Base-by-base conservation (phyloP, 164 flowering plant genomes). In the Dillenia suffruticosa region DNA sequence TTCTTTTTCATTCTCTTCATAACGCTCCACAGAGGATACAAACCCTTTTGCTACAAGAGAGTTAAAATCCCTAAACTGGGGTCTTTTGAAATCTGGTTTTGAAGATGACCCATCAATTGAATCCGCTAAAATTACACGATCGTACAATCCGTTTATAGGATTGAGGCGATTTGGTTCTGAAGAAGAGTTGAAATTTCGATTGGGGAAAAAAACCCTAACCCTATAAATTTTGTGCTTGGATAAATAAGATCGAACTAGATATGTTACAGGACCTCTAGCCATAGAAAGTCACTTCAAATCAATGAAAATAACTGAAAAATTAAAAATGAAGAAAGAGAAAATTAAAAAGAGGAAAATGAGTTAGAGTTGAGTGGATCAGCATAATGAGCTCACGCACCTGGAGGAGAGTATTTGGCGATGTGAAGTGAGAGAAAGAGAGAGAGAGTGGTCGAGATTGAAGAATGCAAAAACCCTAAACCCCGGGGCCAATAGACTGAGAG, bases 221-320 rank as follows among this genome's bases (percentile, higher is more conserved):
- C 57, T 72, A 58, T 51, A 58, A 53, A 54, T 13, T n/a, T 55
- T 54, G 40, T 56, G 58, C 49, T 58, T 75, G 5, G 76, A 74
- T n/a, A 72, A 61, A 74, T 51, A 77, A 17, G 64, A 50, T 58
- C 76, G 72, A 64, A 78, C 54, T 10, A 88, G 61, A 64, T 74
- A 58, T 19, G 70, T 51, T 47, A 70, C 70, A 16, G 76, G 61
- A 44, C 79, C 77, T 82, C 79, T 76, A 15, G 76, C 87, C 90
- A 88, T 85, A 63, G 54, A 51, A 46, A 44, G 11, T 47, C 69
- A 24, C 9, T 12, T 47, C 26, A 59, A 46, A 12, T 10, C 22
- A 19, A 19, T 1, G 22, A 19, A 19, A 19, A 19, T 19, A 19
- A 19, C 22, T 19, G 22, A 19, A 19, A 19, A 19, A 56, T 55